Base-by-base conservation (phyloP, 306 rosid species). In the Cotoneaster glaucophyllus region DNA sequence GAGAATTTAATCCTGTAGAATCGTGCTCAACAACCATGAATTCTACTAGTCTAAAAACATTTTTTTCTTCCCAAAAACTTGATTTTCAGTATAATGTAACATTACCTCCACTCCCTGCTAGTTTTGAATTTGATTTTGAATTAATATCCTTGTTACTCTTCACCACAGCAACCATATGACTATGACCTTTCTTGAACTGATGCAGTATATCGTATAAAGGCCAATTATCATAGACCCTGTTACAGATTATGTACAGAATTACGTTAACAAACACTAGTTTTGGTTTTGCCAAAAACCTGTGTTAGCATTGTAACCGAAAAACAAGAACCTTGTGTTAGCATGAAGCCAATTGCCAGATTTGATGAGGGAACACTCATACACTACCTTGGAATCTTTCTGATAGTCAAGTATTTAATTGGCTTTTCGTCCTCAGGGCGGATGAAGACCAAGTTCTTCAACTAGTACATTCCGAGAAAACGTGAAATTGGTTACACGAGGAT, bases 121-220 rank as follows among this genome's bases (percentile, higher is more conserved):
- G 67, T 26, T 34, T 84, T 71, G 85, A 66, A 72, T 37, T 10
- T 28, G 29, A 41, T 10, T 12, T 64, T 67, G 71, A 73, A 58
- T 71, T 41, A 25, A 78, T 67, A 28, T 75, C 84, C 64, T 67
- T 82, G 39, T 78, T 82, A 59, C 75, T 64, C 71, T 85, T 88
- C 68, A 91, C 76, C 29, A 93, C 98, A 75, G 85, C 80, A 58
- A 89, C 98, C 96, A 93, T 91, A 74, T 93, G 98, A 69, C 97
- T 89, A 57, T 89, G 90, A 62, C 98, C 93, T 73, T 77, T 78
- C 64, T 81, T 89, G 79, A 91, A 91, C 78, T 88, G 88, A 53
- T 84, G 91, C 77, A 93, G 58, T 74, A 93, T 84, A 57, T 87
- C 97, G 81, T 93, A 93, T 34, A 93, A 75, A 76, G 98, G 97